A percentile compares a stretch with the other conserved stretches of the same genome.
Evolutionary conservation across 306 rosid species (phyloP).

Genomic region (Pterocarpus macrocarpus): DNA sequence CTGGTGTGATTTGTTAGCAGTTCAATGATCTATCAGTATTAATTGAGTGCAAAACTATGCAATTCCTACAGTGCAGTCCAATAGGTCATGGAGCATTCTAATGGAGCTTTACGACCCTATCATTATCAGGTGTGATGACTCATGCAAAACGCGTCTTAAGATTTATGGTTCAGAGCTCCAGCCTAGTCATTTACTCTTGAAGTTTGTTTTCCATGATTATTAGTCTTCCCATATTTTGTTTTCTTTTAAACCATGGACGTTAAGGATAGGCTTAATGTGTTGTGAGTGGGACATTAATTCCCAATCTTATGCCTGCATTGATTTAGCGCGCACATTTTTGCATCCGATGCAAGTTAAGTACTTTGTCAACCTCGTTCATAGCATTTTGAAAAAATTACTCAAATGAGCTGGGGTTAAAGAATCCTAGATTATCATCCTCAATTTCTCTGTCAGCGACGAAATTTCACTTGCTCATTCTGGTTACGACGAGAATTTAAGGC

Average conservation of each 20-base stretch:
- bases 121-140: background rate
- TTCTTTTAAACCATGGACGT: background rate
- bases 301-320: background rate
- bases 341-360: background rate
- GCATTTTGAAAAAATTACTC: background rate
- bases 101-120: background rate
- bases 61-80: background rate
- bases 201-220: background rate
- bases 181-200: background rate
- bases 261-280: background rate
- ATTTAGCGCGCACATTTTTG: background rate
- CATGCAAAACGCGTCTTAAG: background rate
- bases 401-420: background rate
- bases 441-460: no score
- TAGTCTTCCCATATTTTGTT: background rate
- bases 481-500: no score
- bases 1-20: conserved; percentile 26
- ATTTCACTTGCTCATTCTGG: no score
- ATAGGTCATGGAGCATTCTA: conserved; percentile 5
- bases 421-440: no score
- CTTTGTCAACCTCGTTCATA: background rate
- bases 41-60: conserved; percentile 10
- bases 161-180: background rate
- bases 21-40: conserved; percentile 22
- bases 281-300: background rate